A percentile compares a stretch with the other conserved stretches of the same genome.
phyloP scores from a whole-genome alignment of 2,329 filamentous ascomycete genomes.

The Esteya vermicola region DNA sequence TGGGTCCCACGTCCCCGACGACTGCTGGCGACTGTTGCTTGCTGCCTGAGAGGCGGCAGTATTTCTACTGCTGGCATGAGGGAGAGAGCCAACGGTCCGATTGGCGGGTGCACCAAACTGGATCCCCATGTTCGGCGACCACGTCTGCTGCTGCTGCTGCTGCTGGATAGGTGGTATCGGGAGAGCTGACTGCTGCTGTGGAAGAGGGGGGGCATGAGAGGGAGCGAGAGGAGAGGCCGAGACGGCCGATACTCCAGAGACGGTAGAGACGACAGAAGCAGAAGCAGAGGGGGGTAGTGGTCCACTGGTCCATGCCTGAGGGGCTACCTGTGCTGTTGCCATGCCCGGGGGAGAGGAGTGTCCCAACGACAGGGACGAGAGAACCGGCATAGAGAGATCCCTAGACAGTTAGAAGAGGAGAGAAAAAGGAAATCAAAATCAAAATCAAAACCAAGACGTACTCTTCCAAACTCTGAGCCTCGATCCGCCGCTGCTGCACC shows the following conservation, averaged over 20 bases:
- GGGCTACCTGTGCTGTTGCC: conserved; percentile 13
- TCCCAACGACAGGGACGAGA: conserved; percentile 27
- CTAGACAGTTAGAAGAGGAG: conserved; percentile 15
- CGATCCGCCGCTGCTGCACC: conserved; percentile 64
- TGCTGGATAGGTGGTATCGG: no score
- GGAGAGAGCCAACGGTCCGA: background rate
- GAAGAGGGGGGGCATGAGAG: no score
- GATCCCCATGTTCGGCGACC: conserved; percentile 72
- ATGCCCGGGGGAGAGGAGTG: conserved; percentile 14
- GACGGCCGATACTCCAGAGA: no score
- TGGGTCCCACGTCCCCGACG: conserved; percentile 8
- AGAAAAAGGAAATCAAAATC: background rate
- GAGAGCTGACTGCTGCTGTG: background rate
- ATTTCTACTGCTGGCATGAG: background rate
- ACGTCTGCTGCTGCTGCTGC: conserved; percentile 31
- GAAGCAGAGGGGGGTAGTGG: no score
- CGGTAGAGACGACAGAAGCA: no score
- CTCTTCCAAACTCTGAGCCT: conserved; percentile 68
- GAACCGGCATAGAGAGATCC: conserved; percentile 36
- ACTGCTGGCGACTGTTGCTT: background rate
- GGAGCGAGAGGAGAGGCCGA: no score
- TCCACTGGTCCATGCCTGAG: no score
- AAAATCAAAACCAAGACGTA: conserved; percentile 24
- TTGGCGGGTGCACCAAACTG: conserved; percentile 45
- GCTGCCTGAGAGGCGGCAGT: no score